These are phyloP conservation scores for Entamoeba moshkovskii DNA, from an alignment of 208 protist genomes.

Conservation along the genomic window DNA sequence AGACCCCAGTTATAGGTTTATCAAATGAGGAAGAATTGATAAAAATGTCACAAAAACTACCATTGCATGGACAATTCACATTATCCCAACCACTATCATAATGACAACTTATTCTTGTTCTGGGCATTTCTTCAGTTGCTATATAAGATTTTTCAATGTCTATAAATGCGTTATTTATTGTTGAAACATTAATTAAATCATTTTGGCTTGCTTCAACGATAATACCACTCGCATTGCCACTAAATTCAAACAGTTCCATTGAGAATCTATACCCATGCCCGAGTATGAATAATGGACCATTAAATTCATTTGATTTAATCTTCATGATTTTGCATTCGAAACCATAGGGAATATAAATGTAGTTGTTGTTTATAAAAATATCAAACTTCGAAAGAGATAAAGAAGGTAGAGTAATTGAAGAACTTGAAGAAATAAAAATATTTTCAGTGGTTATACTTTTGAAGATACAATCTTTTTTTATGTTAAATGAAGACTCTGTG, in stretches of 20 bases:
- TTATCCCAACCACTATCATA: background rate
- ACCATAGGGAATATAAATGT: background rate
- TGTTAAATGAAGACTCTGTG: too few relatives aligned
- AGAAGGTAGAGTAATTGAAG: background rate
- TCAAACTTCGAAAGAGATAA: background rate
- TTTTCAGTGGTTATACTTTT: background rate
- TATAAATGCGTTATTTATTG: background rate
- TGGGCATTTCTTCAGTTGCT: background rate
- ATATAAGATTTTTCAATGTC: background rate
- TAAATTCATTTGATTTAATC: background rate
- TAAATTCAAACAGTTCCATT: background rate
- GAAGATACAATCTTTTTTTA: too few relatives aligned
- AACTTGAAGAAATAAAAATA: background rate
- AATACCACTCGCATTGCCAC: background rate
- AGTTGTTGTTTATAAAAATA: background rate
- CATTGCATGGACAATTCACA: background rate
- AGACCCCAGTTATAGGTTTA: too few relatives aligned
- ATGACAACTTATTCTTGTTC: background rate
- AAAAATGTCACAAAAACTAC: background rate
- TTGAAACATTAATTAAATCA: background rate
- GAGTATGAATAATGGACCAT: background rate
- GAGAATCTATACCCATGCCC: background rate
- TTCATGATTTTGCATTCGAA: background rate
- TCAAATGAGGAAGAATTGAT: too few relatives aligned
- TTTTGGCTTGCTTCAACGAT: background rate